These are phyloP conservation scores for Asterochloris erici DNA, from an alignment of 139 green algal species.

Conservation along the genomic window DNA sequence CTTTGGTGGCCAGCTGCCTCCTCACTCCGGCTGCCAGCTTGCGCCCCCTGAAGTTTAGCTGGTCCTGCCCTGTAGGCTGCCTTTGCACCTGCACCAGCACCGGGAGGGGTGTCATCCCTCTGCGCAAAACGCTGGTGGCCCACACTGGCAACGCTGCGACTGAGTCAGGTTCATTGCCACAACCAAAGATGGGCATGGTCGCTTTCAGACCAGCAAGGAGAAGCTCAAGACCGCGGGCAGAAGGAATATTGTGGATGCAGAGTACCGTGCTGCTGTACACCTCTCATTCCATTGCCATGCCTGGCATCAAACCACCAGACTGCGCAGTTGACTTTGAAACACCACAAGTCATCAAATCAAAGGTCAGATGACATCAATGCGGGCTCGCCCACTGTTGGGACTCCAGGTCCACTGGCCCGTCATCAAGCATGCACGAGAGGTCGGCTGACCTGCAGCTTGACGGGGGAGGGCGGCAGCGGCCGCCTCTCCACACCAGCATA, in stretches of 20 bases:
- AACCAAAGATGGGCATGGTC: slow-evolving; percentile 97
- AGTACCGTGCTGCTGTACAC: too few species aligned
- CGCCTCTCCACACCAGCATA: slow-evolving; percentile 9
- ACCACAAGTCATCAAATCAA: too few species aligned
- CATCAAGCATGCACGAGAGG: not conserved
- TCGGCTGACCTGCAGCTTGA: slow-evolving; percentile 2
- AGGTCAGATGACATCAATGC: too few species aligned
- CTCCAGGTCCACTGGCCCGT: too few species aligned
- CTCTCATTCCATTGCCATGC: too few species aligned
- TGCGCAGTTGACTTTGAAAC: too few species aligned
- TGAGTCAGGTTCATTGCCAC: slow-evolving; percentile 97
- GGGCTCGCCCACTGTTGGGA: too few species aligned
- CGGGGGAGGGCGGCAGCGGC: slow-evolving; percentile 8
- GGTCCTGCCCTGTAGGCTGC: not conserved
- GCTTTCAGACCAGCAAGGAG: slow-evolving; percentile 98
- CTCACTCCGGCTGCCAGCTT: slow-evolving; percentile 4
- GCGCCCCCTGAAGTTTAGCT: slow-evolving; percentile 9
- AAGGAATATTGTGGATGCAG: too few species aligned
- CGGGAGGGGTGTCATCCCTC: not conserved
- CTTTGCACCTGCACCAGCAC: not conserved
- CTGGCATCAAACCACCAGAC: too few species aligned
- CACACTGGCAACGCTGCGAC: not conserved
- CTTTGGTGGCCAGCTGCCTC: slow-evolving; percentile 10
- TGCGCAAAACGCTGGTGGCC: not conserved
- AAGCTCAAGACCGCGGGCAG: slow-evolving; percentile 75